Evolutionary conservation across 129 eudicot genomes (phyloP).

Genomic region (Daucus carota): DNA sequence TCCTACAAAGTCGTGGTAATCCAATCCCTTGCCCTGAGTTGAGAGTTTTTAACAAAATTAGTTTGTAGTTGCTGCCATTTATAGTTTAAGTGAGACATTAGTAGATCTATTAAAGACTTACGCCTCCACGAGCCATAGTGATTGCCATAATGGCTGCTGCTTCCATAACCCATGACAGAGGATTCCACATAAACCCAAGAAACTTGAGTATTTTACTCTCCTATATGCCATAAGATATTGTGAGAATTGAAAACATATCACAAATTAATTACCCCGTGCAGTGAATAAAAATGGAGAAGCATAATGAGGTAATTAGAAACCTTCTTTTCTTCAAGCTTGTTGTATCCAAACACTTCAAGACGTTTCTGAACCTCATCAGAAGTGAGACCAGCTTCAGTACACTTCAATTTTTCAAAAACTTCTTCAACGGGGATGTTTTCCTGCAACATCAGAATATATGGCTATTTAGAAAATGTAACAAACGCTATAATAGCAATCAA

Average conservation of each 20-base stretch:
- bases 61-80: neutral
- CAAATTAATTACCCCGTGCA: neutral
- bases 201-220: slow-evolving; percentile 47
- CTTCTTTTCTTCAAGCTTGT: slow-evolving; percentile 57
- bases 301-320: slow-evolving; percentile 15
- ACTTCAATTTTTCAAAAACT: slow-evolving; percentile 55
- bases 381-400: slow-evolving; percentile 46
- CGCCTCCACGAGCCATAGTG: slow-evolving; percentile 46
- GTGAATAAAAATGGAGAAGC: neutral
- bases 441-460: slow-evolving; percentile 23
- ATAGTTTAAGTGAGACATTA: neutral
- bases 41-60: no score
- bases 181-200: slow-evolving; percentile 60
- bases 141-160: slow-evolving; percentile 56
- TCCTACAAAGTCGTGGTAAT: slow-evolving; percentile 39
- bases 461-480: neutral
- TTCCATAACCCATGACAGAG: slow-evolving; percentile 56
- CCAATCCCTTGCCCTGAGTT: slow-evolving; percentile 22
- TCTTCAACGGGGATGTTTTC: slow-evolving; percentile 52
- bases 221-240: slow-evolving; percentile 14
- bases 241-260: slow-evolving; percentile 5
- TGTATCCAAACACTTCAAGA: slow-evolving; percentile 50
- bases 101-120: slow-evolving; percentile 17
- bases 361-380: slow-evolving; percentile 47
- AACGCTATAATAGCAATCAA: neutral